phyloP scores from a whole-genome alignment of 2,329 filamentous ascomycete genomes.

The Sarocladium brachiariae region DNA sequence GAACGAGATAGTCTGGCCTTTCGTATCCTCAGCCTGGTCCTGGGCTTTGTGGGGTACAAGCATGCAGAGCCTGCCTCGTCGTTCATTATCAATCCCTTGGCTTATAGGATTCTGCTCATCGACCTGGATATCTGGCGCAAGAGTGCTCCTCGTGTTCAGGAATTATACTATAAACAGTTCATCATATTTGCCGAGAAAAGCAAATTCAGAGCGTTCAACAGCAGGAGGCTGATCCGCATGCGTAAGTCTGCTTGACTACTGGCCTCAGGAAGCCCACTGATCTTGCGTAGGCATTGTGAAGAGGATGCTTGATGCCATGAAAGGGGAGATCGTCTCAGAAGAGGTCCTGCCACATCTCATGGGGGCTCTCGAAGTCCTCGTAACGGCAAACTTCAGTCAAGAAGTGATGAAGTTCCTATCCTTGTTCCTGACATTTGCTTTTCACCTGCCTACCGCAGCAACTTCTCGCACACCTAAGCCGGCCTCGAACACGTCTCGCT shows the following conservation, averaged over 20 bases:
- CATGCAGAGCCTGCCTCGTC: slow-evolving; percentile 74
- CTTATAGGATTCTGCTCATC: slow-evolving; percentile 84
- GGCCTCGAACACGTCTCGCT: slow-evolving; percentile 29
- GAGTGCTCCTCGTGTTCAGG: slow-evolving; percentile 68
- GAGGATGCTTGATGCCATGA: slow-evolving; percentile 81
- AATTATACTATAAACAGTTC: slow-evolving; percentile 91
- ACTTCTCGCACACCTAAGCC: slow-evolving; percentile 45
- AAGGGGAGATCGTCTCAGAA: slow-evolving; percentile 69
- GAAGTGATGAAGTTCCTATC: slow-evolving; percentile 83
- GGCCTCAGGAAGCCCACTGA: not conserved
- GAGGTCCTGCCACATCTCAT: slow-evolving; percentile 72
- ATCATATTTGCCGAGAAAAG: slow-evolving; percentile 81
- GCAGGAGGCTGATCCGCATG: slow-evolving; percentile 80
- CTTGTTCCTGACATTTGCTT: slow-evolving; percentile 86
- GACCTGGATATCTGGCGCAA: slow-evolving; percentile 91
- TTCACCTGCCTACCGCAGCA: slow-evolving; percentile 54
- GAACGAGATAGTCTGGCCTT: slow-evolving; percentile 51
- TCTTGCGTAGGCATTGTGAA: slow-evolving; percentile 71
- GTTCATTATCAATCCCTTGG: slow-evolving; percentile 91
- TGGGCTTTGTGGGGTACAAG: slow-evolving; percentile 86
- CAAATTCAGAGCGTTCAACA: slow-evolving; percentile 89
- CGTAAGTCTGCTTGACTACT: slow-evolving; percentile 48
- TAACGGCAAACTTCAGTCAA: slow-evolving; percentile 73
- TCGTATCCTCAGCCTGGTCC: slow-evolving; percentile 66
- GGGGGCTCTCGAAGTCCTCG: slow-evolving; percentile 68